Conservation (phyloP, 768 basidiomycete genomes). For the Boletus speciosus region DNA sequence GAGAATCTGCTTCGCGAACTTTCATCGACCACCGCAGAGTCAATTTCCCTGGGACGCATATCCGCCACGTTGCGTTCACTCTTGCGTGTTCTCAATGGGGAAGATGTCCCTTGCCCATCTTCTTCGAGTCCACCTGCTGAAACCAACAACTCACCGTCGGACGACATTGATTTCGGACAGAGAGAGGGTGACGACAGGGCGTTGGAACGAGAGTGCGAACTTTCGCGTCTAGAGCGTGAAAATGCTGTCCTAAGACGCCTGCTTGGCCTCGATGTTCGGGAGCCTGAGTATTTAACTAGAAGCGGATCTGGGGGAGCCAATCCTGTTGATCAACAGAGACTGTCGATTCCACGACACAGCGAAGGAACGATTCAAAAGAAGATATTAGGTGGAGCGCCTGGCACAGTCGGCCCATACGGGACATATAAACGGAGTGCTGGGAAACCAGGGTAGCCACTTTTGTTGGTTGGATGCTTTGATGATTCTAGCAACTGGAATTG, state of each 20-base stretch:
- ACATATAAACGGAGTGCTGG: slow-evolving; percentile 37
- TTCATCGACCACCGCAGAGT: slow-evolving; percentile 58
- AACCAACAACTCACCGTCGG: neutral
- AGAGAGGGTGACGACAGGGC: slow-evolving; percentile 66
- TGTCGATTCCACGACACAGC: slow-evolving; percentile 9
- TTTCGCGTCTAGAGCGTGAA: slow-evolving; percentile 82
- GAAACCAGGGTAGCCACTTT: slow-evolving; percentile 11
- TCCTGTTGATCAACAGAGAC: slow-evolving; percentile 12
- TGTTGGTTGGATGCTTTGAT: neutral
- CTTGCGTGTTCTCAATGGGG: slow-evolving; percentile 67
- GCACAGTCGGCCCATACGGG: slow-evolving; percentile 43
- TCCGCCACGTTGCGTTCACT: slow-evolving; percentile 67
- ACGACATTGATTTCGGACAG: slow-evolving; percentile 23
- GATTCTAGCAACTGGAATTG: neutral
- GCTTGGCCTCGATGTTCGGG: slow-evolving; percentile 47
- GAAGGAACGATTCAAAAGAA: slow-evolving; percentile 21
- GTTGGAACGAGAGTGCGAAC: slow-evolving; percentile 87
- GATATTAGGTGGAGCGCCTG: slow-evolving; percentile 32
- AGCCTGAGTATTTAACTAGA: slow-evolving; percentile 11
- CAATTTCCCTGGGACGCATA: slow-evolving; percentile 64
- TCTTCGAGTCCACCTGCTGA: slow-evolving; percentile 2
- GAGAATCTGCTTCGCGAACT: slow-evolving; percentile 59
- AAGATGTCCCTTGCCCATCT: slow-evolving; percentile 38
- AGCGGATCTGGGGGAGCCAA: neutral
- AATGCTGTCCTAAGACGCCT: slow-evolving; percentile 78